These are phyloP conservation scores for Populus hybrid DNA, from an alignment of 441 rosid species.

Conservation along the genomic window DNA sequence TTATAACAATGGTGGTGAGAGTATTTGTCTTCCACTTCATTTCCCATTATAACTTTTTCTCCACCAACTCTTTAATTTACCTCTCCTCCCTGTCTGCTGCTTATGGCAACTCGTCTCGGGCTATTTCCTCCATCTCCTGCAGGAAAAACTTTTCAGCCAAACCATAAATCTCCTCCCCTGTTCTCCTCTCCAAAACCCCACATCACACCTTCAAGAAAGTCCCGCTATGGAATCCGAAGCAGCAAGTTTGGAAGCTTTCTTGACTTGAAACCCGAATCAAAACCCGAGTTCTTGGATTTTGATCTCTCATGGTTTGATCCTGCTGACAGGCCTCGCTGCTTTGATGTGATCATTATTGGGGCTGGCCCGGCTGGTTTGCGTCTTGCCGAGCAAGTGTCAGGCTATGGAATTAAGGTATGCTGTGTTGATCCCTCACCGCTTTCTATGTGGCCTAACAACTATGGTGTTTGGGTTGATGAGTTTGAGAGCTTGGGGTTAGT, in stretches of 20 bases:
- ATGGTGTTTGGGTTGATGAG: constrained; percentile 82
- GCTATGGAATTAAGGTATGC: constrained; percentile 55
- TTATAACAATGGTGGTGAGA: no score
- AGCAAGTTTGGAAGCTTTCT: constrained; percentile 44
- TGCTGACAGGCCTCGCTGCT: constrained; percentile 23
- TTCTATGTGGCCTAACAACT: constrained; percentile 58
- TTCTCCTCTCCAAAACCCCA: constrained; percentile 15
- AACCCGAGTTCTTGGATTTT: constrained; percentile 32
- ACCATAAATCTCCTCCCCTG: constrained; percentile 3
- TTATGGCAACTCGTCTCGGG: constrained; percentile 34
- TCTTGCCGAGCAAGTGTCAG: constrained; percentile 56
- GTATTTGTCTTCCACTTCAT: no score
- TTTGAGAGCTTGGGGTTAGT: constrained; percentile 48
- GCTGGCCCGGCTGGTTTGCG: constrained; percentile 71
- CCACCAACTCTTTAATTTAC: background rate
- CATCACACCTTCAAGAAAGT: constrained; percentile 9
- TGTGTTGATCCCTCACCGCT: constrained; percentile 71
- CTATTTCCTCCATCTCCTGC: constrained; percentile 27
- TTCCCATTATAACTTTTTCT: background rate
- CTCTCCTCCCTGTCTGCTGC: constrained; percentile 4
- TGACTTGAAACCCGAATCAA: constrained; percentile 39
- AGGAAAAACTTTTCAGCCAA: constrained; percentile 5
- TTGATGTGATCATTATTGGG: constrained; percentile 57
- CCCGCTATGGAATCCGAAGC: constrained; percentile 17
- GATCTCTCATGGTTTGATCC: constrained; percentile 44